These are phyloP conservation scores for Rhodosporidiobolus odoratus DNA, from an alignment of 768 basidiomycete species.

Conservation along the genomic window DNA sequence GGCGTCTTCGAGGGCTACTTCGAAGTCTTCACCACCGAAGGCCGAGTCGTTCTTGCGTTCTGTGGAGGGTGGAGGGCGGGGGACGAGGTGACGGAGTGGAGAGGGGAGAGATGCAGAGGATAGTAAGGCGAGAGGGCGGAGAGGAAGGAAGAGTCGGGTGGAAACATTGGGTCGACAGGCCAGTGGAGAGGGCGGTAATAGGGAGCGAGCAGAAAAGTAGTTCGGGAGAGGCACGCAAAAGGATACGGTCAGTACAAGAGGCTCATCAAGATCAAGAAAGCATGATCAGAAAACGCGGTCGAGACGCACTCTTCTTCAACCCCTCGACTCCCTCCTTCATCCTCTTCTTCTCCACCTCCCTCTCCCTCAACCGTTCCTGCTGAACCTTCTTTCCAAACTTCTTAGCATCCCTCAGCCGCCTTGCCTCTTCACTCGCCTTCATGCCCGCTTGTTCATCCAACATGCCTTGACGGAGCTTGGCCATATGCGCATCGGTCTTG, in stretches of 20 bases:
- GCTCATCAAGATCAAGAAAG: not conserved
- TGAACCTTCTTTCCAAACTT: slow-evolving; percentile 99
- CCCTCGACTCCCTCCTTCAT: slow-evolving; percentile 63
- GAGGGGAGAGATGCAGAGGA: not conserved
- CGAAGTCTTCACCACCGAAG: slow-evolving; percentile 66
- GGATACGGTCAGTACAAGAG: too few relatives aligned
- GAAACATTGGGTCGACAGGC: not conserved
- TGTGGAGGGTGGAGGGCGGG: slow-evolving; percentile 46
- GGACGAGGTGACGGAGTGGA: too few relatives aligned
- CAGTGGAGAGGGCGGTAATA: not conserved
- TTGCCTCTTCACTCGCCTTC: slow-evolving; percentile 85
- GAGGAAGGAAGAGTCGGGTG: not conserved
- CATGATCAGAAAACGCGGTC: not conserved
- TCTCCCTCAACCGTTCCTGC: slow-evolving; percentile 83
- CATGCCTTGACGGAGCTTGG: slow-evolving; percentile 81
- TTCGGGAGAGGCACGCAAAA: not conserved
- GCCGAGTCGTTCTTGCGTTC: slow-evolving; percentile 73
- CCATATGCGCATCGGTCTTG: slow-evolving; percentile 95
- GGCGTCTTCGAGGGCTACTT: slow-evolving; percentile 86
- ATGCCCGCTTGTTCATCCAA: slow-evolving; percentile 82
- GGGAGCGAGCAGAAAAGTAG: not conserved
- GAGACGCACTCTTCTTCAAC: slow-evolving; percentile 63
- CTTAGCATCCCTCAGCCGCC: slow-evolving; percentile 87
- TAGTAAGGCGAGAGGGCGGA: too few relatives aligned
- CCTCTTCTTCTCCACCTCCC: slow-evolving; percentile 82